Base-by-base conservation (phyloP, 2,329 filamentous ascomycete genomes). In the Pseudocercospora cruenta region DNA sequence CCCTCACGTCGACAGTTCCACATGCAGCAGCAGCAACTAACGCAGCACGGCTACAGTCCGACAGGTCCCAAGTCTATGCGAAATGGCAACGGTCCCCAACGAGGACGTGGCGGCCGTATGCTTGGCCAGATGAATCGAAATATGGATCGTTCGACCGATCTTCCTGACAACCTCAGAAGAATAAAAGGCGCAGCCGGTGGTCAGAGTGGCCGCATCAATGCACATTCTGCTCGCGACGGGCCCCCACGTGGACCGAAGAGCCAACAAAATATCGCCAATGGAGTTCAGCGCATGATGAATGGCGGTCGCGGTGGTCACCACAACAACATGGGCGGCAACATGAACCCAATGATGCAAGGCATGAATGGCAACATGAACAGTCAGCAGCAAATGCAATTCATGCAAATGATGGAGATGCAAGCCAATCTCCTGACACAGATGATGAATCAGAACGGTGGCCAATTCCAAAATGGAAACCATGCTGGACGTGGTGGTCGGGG, bases 61-160 rank as follows among this genome's bases (percentile, higher is more conserved):
- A 98, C 93, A 60, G 95, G 94, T 64, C 95, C 95, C 19, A 95
- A 94, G 78, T 93, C 94, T 36, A 97, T 98, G 93, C 91, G 95
- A 75, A 92, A 91, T 77, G 87, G 87, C 60, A 87, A 39, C 31
- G 62, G 80, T 76, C 62, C 80, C 73, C 66, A 76, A 66, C 75
- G 79, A 71, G 84, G 85, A 63, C 88, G 92, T 71, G 91, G 91
- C 66, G 93, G 93, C 78, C 88, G 92, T 68, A 89, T 97, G 84
- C 84, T 97, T 64, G 92, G 93, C 58, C 93, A 97, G 72, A 70
- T 77, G 71, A 75, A 76, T 62, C 92, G 92, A 74, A 88, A 89
- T 14, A 89, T 97, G 87, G 92, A 96, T 73, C 89, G 94, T 68
- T 84, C 85, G 39, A 83, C 84, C 71, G 93, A 97, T 72, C 85